Evolutionary conservation across 2,329 filamentous ascomycete species (phyloP), one percentile per base, ranked within the genome.

Genomic region (Aspergillus sp.): DNA sequence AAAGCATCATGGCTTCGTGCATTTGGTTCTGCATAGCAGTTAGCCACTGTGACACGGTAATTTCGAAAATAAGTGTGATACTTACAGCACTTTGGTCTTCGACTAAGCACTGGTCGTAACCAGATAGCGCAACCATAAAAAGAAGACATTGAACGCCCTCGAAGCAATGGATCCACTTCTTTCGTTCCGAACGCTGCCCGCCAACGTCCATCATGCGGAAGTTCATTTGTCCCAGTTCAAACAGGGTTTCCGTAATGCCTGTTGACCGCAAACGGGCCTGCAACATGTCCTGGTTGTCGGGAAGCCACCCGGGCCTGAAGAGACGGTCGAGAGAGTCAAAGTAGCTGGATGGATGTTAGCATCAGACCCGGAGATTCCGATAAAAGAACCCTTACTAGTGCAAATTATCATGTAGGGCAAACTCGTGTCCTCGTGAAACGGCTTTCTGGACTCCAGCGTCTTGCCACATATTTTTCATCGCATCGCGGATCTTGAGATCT

Each of bases 131-230:
- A 44, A 95, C 91, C 56, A 97, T 79, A 71, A 97, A 97, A 36
- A 97, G 75, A 45, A 97, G 76, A 57, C 88, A 90, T 62, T 93
- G 89, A 52, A 95, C 89, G 54, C 93, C 93, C 66, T 95, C 89
- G 64, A 95, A 95, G 64, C 89, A 93, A 67, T 95, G 89, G 53
- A 95, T 94, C 89, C 89, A 95, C 75, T 95, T 95, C 78, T 94
- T 94, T 52, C 89, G 85, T 70, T 95, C 89, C 29, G 89, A 94
- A 58, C 89, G 78, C 66, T 95, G 89, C 48, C 89, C 89, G 65
- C 89, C 89, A 41, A 94, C 89, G 61, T 95, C 89, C 68, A 94
- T 94, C 89, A 97, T 96, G 60, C 89, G 85, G 71, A 96, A 96
- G 53, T 89, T 94, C 59, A 96, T 79, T 61, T 91, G 85, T 51